A percentile compares a stretch with the other conserved stretches of the same genome.
Evolutionary conservation across 371 early-diverging fungal genomes (phyloP).

Genomic region (Mucor lusitanicus): DNA sequence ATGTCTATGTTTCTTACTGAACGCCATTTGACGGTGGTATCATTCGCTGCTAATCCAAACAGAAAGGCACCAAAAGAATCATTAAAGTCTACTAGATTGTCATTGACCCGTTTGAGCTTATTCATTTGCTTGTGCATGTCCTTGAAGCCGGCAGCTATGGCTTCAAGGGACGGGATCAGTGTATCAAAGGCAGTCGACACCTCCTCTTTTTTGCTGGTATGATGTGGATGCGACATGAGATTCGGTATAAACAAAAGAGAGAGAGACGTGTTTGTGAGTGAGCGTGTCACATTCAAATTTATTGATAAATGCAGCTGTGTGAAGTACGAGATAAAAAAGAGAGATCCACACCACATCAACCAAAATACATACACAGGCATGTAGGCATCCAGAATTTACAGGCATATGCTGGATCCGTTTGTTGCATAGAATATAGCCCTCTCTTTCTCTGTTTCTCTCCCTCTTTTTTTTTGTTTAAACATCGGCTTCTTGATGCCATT

Average conservation of each 20-base stretch:
- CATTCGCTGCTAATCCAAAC: conserved; percentile 31
- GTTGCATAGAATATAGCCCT: not conserved
- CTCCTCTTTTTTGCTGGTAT: not conserved
- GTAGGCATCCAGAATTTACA: no score
- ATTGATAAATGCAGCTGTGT: not conserved
- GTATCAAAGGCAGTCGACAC: not conserved
- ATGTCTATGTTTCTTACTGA: conserved; percentile 12
- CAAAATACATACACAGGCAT: not conserved
- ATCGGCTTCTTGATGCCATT: not conserved
- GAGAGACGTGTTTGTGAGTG: not conserved
- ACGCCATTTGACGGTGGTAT: conserved; percentile 27
- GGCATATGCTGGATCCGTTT: not conserved
- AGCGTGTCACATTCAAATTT: not conserved
- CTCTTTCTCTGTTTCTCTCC: not conserved
- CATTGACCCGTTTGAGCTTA: conserved; percentile 23
- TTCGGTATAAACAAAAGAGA: not conserved
- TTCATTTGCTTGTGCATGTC: conserved; percentile 21
- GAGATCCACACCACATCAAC: not conserved
- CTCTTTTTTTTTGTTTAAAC: not conserved
- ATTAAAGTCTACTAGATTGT: conserved; percentile 32
- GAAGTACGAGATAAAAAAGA: not conserved
- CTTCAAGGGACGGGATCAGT: not conserved
- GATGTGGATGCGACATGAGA: not conserved
- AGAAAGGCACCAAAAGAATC: conserved; percentile 36
- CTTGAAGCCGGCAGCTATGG: not conserved